Evolutionary conservation across 495 filamentous ascomycete genomes (phyloP).

Genomic region (Letharia columbiana): DNA sequence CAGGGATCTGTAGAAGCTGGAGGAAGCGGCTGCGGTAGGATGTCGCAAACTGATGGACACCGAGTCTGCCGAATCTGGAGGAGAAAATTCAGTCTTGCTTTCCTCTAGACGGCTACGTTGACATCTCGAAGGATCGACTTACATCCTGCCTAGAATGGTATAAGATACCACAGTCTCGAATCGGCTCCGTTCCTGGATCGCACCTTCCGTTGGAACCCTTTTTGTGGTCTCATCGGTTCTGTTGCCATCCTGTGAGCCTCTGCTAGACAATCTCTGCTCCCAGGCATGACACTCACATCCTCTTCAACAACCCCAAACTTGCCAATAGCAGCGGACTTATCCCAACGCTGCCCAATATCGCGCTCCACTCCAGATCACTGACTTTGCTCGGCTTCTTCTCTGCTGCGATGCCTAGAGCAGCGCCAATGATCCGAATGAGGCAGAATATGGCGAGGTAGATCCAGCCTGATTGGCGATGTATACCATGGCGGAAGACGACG

Average conservation of each 20-base stretch:
- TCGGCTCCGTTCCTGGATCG: not conserved
- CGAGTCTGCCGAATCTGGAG: conserved; percentile 1
- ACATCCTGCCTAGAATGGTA: not conserved
- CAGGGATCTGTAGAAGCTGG: conserved; percentile 12
- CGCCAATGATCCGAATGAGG: conserved; percentile 16
- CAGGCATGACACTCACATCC: conserved; percentile 10
- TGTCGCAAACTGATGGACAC: not conserved
- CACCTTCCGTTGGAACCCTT: not conserved
- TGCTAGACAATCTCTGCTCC: not conserved
- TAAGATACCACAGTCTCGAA: not conserved
- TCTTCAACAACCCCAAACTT: conserved; percentile 17
- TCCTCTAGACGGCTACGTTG: not conserved
- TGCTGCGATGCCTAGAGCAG: conserved; percentile 14
- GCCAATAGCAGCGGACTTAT: conserved; percentile 21
- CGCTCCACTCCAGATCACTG: conserved; percentile 13
- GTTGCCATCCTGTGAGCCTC: not conserved
- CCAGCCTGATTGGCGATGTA: conserved; percentile 16
- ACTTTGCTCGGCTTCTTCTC: not conserved
- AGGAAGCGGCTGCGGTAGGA: conserved; percentile 14
- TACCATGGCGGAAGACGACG: conserved; percentile 20
- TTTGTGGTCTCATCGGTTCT: not conserved
- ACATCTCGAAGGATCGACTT: not conserved
- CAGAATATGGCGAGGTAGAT: conserved; percentile 18
- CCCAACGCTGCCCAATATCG: conserved; percentile 17
- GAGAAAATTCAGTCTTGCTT: not conserved